These are phyloP conservation scores for Diversispora epigaea DNA, from an alignment of 192 early-diverging fungal genomes.

Conservation along the genomic window DNA sequence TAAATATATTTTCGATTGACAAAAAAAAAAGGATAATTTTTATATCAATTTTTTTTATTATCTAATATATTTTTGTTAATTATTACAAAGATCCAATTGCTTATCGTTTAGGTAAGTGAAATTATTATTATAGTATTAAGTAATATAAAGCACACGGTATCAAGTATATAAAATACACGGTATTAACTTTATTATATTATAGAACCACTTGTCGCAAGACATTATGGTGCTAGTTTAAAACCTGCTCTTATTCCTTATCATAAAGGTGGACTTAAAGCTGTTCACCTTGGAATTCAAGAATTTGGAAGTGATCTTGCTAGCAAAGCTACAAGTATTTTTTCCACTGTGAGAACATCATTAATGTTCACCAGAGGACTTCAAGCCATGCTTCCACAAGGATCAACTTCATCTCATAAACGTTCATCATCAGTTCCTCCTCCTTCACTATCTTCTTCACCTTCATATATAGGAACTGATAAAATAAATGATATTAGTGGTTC, in stretches of 20 bases:
- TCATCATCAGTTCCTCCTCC: not conserved
- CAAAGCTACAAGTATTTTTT: slow-evolving; percentile 65
- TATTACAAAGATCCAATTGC: slow-evolving; percentile 57
- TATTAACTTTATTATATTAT: slow-evolving; percentile 24
- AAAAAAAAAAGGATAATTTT: too few species aligned
- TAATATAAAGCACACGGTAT: not conserved
- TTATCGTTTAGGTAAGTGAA: slow-evolving; percentile 46
- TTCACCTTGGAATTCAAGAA: slow-evolving; percentile 67
- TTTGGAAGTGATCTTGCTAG: slow-evolving; percentile 67
- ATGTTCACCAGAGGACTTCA: slow-evolving; percentile 34
- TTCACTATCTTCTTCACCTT: not conserved
- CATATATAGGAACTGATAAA: not conserved
- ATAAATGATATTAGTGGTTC: slow-evolving; percentile 13
- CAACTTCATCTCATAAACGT: not conserved
- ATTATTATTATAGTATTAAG: not conserved
- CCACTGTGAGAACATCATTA: slow-evolving; percentile 51
- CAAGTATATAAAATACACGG: not conserved
- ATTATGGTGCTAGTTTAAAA: slow-evolving; percentile 57
- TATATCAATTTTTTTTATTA: not conserved
- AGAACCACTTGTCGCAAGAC: slow-evolving; percentile 66
- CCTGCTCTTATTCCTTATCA: slow-evolving; percentile 76
- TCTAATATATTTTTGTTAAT: not conserved
- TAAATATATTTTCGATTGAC: not conserved
- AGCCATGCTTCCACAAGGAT: slow-evolving; percentile 25
- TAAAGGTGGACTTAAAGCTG: slow-evolving; percentile 76